Conservation (phyloP, 371 early-diverging fungal species). For the Mucor saturninus region DNA sequence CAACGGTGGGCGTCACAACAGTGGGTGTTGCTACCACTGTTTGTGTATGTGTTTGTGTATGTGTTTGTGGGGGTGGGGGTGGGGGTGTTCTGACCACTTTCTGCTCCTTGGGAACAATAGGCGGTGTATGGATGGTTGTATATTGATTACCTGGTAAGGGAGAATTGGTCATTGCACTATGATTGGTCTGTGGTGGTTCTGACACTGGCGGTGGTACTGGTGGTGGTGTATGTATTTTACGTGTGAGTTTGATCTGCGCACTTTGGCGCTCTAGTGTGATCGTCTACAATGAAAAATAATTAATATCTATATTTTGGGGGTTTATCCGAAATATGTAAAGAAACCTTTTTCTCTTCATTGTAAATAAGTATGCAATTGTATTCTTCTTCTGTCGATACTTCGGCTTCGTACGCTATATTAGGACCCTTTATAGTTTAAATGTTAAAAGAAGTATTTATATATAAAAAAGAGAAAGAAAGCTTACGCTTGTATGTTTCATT, state of each 20-base stretch:
- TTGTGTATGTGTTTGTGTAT: too few relatives aligned
- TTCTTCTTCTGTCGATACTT: conserved; percentile 21
- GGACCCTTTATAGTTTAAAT: neutral
- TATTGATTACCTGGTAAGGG: conserved; percentile 12
- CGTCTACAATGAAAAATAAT: neutral
- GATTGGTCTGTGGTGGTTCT: conserved; percentile 1
- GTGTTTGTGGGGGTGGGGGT: too few relatives aligned
- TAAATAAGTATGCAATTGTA: conserved; percentile 26
- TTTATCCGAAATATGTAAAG: neutral
- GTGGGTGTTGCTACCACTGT: too few relatives aligned
- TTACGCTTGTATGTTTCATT: conserved; percentile 24
- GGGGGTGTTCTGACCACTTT: neutral
- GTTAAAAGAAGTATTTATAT: neutral
- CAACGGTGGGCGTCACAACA: too few relatives aligned
- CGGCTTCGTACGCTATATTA: conserved; percentile 19
- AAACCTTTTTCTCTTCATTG: conserved; percentile 26
- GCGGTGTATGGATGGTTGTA: conserved; percentile 9
- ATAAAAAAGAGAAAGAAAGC: neutral
- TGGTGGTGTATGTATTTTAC: conserved; percentile 5
- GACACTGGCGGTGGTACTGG: too few relatives aligned
- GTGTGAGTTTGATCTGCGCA: conserved; percentile 19
- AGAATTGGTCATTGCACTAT: conserved; percentile 4
- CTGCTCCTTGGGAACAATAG: neutral
- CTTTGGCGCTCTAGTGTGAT: conserved; percentile 25
- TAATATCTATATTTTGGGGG: neutral